Evolutionary conservation across 106 monocot species (phyloP), one percentile per base, ranked within the genome.

Genomic region (Posidonia australis): DNA sequence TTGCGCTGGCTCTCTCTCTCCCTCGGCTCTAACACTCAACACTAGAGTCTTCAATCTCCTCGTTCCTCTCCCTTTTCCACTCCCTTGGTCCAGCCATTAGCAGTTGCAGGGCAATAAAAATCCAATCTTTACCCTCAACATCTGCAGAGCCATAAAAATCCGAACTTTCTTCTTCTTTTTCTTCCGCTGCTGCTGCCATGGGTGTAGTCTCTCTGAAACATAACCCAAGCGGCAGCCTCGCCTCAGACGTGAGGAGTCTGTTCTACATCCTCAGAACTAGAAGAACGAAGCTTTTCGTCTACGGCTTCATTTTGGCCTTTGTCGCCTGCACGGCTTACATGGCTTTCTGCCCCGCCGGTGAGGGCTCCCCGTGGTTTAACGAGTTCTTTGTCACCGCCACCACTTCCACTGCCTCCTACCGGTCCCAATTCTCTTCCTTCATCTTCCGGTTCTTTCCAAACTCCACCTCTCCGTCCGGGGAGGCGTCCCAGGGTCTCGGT

Each of bases 381-480:
- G 26, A 24, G 27, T 19, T 62, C 44, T 63, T 36, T 32, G 22
- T 41, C 57, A 64, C 79, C 57, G 26, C 58, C 16, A 65, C 59
- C 25, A 19, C 62, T 29, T 79, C 80, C 27, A 67, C 80, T 28
- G 76, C 73, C 12, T 76, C 90, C 2, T 83, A 86, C 61, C 72
- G 74, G 32, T 73, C 80, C 19, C 83, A 76, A 28, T 69, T 90
- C 44, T 80, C 80, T 36, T 73, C 74, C 30, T 43, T 84, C 63
- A 63, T 84, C 48, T 83, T 75, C 31, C 63, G 51, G 22, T 41
- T 83, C 54, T 71, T 81, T 49, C 79, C 84, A 31, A 74, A 80
- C 70, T 70, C 75, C 24, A 58, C 76, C 21, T 61, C 60, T 1
- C 25, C 59, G 3, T 42, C 36, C 0, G 13, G 51, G 0, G 36